phyloP scores from a whole-genome alignment of 2,329 filamentous ascomycete species.

The Fusarium citri region DNA sequence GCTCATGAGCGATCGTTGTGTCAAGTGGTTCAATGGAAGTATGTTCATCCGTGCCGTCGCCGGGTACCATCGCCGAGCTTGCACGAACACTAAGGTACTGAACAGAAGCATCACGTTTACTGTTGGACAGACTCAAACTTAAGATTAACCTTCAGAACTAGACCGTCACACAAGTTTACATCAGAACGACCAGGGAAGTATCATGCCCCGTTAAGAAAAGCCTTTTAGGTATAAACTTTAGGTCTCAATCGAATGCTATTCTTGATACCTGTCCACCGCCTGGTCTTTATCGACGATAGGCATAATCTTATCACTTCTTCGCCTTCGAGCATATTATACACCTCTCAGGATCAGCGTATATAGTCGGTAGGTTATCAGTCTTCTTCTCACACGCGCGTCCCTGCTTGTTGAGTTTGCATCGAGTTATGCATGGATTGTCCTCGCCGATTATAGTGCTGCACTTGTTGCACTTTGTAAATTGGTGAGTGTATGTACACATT shows the following conservation, averaged over 20 bases:
- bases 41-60: not conserved
- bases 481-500: not conserved
- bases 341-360: not conserved
- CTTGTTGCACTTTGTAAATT: not conserved
- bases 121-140: not conserved
- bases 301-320: not conserved
- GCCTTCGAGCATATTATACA: not conserved
- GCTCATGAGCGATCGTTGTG: not conserved
- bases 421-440: not conserved
- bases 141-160: no score
- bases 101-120: not conserved
- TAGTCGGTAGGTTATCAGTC: not conserved
- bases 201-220: no score
- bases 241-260: not conserved
- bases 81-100: not conserved
- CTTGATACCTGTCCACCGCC: not conserved
- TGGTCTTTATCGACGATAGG: not conserved
- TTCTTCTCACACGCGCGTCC: not conserved
- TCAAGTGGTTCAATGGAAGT: not conserved
- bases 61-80: not conserved
- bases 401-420: not conserved
- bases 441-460: not conserved
- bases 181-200: no score
- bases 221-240: not conserved
- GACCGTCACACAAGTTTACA: no score